Conservation (phyloP, 805 yeast genomes). For the Wilhelminamyces savonicus region DNA sequence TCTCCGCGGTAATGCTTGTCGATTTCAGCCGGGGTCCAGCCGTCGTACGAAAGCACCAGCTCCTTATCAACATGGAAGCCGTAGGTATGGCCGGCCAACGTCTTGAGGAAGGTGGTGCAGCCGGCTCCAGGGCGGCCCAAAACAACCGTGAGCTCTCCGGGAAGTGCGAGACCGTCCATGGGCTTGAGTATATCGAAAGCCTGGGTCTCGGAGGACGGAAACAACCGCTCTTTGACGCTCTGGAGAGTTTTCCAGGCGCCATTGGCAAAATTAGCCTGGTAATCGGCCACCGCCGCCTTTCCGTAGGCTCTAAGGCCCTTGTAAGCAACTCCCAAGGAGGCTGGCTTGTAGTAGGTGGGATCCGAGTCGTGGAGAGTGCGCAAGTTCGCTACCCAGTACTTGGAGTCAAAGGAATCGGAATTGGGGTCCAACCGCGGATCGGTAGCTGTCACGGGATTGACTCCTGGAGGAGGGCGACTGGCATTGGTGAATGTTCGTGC, state of each 20-base stretch:
- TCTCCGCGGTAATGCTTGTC: constrained; percentile 55
- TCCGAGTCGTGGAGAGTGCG: constrained; percentile 47
- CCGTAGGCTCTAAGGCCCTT: constrained; percentile 56
- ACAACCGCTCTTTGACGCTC: too few species aligned
- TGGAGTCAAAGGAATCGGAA: constrained; percentile 51
- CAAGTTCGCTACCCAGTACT: constrained; percentile 63
- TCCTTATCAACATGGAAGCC: constrained; percentile 48
- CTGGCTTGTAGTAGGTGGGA: constrained; percentile 58
- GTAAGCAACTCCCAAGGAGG: constrained; percentile 55
- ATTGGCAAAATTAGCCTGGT: constrained; percentile 53
- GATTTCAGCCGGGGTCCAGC: constrained; percentile 47
- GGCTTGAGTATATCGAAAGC: constrained; percentile 52
- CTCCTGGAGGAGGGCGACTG: too few species aligned
- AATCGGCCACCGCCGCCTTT: constrained; percentile 62
- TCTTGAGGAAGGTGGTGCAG: constrained; percentile 60
- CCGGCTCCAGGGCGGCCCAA: constrained; percentile 84
- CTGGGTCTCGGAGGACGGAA: constrained; percentile 5
- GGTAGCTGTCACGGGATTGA: constrained; percentile 6
- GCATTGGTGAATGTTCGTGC: too few species aligned
- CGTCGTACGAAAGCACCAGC: constrained; percentile 47
- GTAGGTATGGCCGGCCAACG: constrained; percentile 58
- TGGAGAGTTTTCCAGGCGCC: constrained; percentile 6
- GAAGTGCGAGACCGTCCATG: constrained; percentile 56
- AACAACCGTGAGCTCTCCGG: constrained; percentile 66
- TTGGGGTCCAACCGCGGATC: constrained; percentile 52